Conservation (phyloP, 345 rosid species). For the Lumnitzera racemosa region DNA sequence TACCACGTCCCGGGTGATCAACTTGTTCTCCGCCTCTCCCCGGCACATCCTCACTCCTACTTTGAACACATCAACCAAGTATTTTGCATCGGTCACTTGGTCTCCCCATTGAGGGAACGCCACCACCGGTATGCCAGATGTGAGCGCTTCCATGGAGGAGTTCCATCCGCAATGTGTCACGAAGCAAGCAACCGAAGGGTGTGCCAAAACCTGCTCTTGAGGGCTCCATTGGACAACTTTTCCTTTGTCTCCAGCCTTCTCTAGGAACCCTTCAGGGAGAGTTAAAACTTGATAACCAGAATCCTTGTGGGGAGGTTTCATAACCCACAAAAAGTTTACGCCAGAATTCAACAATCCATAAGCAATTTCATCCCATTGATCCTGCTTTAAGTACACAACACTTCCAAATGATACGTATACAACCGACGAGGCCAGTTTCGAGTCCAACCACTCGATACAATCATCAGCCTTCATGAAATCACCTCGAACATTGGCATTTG, state of each 20-base stretch:
- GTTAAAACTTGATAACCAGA: conserved; percentile 19
- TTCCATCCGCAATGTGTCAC: conserved; percentile 95
- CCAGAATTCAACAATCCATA: conserved; percentile 49
- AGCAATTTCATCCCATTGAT: conserved; percentile 69
- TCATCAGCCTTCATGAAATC: conserved; percentile 45
- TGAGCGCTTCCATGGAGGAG: conserved; percentile 69
- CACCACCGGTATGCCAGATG: conserved; percentile 58
- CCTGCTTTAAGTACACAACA: conserved; percentile 48
- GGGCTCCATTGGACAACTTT: conserved; percentile 70
- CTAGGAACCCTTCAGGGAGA: conserved; percentile 57
- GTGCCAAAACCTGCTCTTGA: conserved; percentile 63
- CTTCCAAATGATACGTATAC: conserved; percentile 78
- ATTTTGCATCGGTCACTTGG: conserved; percentile 70
- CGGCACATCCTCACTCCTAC: conserved; percentile 58
- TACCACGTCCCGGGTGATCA: conserved; percentile 55
- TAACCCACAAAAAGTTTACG: conserved; percentile 67
- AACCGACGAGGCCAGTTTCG: conserved; percentile 48
- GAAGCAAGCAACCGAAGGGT: conserved; percentile 62
- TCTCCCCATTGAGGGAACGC: conserved; percentile 85
- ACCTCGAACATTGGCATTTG: conserved; percentile 26
- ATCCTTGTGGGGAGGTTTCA: conserved; percentile 38
- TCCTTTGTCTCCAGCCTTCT: conserved; percentile 45
- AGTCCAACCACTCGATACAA: conserved; percentile 71
- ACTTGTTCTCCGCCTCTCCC: conserved; percentile 49
- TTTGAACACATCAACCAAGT: conserved; percentile 51